phyloP scores from a whole-genome alignment of 371 early-diverging fungal species.

The Zychaea mexicana region DNA sequence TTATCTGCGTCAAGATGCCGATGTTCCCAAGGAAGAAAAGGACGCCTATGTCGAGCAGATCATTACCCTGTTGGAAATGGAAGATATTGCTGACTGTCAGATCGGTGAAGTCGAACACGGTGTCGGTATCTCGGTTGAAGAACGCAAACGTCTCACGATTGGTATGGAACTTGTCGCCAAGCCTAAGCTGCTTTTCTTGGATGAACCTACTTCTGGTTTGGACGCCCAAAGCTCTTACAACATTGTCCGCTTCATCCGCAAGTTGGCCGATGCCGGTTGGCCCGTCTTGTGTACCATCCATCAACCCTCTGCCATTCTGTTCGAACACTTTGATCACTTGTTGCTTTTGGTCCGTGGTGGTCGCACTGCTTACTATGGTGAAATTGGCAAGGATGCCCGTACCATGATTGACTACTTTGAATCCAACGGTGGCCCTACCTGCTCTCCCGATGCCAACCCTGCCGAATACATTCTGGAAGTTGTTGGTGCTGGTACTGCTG shows the following conservation, averaged over 20 bases:
- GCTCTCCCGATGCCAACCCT: conserved; percentile 60
- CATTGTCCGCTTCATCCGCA: conserved; percentile 66
- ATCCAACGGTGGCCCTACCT: conserved; percentile 53
- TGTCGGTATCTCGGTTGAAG: conserved; percentile 62
- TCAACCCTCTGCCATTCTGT: conserved; percentile 68
- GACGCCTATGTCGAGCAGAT: conserved; percentile 63
- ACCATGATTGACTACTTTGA: conserved; percentile 63
- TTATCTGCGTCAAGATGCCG: conserved; percentile 58
- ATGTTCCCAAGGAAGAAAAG: conserved; percentile 55
- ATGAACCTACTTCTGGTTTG: conserved; percentile 83
- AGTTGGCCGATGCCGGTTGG: conserved; percentile 60
- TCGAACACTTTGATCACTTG: conserved; percentile 66
- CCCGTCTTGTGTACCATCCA: conserved; percentile 67
- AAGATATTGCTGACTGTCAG: conserved; percentile 53
- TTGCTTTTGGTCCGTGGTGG: conserved; percentile 72
- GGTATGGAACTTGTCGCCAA: conserved; percentile 73
- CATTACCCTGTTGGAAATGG: conserved; percentile 60
- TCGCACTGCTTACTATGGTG: conserved; percentile 60
- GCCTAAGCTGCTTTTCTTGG: conserved; percentile 75
- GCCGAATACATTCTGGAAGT: conserved; percentile 73
- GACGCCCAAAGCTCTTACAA: conserved; percentile 69
- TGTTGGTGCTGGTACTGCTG: conserved; percentile 52
- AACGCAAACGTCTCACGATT: conserved; percentile 68
- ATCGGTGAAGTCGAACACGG: conserved; percentile 51
- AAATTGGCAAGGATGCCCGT: conserved; percentile 54